Conservation (phyloP, 164 flowering plant species). For the Nymphaea thermarum region DNA sequence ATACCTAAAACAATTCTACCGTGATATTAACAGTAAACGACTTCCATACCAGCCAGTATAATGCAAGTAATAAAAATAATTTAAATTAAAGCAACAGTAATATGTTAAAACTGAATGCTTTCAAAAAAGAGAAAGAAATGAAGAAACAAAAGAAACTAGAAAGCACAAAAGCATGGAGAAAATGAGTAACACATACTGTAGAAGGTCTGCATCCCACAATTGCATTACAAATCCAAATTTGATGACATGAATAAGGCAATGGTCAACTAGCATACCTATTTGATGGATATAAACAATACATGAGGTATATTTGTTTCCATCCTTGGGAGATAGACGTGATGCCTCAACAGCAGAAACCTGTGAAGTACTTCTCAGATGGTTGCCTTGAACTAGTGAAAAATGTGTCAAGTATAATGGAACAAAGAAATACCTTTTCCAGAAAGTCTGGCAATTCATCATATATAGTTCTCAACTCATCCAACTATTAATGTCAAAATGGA, state of each 20-base stretch:
- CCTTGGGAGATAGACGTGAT: constrained; percentile 46
- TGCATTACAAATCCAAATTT: too few relatives aligned
- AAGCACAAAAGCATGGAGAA: neutral
- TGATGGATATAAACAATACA: constrained; percentile 73
- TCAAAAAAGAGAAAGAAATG: neutral
- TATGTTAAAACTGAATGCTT: too few relatives aligned
- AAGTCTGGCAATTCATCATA: constrained; percentile 90
- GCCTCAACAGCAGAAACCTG: constrained; percentile 79
- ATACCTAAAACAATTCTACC: too few relatives aligned
- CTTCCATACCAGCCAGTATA: too few relatives aligned
- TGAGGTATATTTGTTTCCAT: constrained; percentile 34
- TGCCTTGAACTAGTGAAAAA: too few relatives aligned
- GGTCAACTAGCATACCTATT: constrained; percentile 43
- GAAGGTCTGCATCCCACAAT: too few relatives aligned
- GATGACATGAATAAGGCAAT: neutral
- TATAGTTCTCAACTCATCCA: constrained; percentile 87
- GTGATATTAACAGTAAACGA: too few relatives aligned
- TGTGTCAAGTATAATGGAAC: neutral
- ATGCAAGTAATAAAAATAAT: too few relatives aligned
- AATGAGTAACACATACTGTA: too few relatives aligned
- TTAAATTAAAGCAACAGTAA: too few relatives aligned
- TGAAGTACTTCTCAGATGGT: constrained; percentile 6
- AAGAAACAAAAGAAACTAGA: neutral
- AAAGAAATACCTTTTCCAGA: constrained; percentile 52
- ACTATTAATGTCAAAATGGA: constrained; percentile 21